A percentile compares a stretch with the other conserved stretches of the same genome.
Conservation (phyloP, 345 rosid species). For the Euphorbia tirucalli region DNA sequence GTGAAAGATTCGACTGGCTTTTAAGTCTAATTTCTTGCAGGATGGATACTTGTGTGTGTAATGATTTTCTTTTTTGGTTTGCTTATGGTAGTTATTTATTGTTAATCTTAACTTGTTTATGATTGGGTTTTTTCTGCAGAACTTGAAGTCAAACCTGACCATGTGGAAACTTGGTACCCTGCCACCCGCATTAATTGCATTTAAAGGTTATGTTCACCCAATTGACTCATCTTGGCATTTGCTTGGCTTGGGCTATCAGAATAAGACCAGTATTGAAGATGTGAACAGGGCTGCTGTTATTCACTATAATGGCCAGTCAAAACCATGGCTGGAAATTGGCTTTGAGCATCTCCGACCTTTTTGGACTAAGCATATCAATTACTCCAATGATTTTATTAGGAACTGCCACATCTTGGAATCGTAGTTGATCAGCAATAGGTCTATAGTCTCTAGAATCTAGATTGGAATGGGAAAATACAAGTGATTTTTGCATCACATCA, state of each 20-base stretch:
- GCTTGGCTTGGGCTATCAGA: slow-evolving; percentile 98
- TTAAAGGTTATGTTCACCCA: slow-evolving; percentile 77
- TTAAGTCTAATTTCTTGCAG: neutral
- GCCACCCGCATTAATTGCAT: slow-evolving; percentile 97
- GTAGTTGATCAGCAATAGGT: slow-evolving; percentile 33
- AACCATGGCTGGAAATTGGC: slow-evolving; percentile 96
- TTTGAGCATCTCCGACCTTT: slow-evolving; percentile 96
- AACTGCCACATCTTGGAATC: slow-evolving; percentile 92
- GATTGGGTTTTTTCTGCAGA: slow-evolving; percentile 45
- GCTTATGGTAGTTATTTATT: neutral
- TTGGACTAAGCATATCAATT: slow-evolving; percentile 90
- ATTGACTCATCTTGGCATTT: slow-evolving; percentile 93
- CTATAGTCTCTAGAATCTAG: slow-evolving; percentile 31
- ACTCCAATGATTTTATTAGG: slow-evolving; percentile 84
- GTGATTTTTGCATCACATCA: slow-evolving; percentile 21
- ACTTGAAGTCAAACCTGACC: slow-evolving; percentile 80
- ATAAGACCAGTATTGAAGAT: slow-evolving; percentile 55
- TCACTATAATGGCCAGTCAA: slow-evolving; percentile 95
- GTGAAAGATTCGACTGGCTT: neutral
- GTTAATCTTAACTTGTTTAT: neutral
- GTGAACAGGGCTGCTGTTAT: slow-evolving; percentile 84
- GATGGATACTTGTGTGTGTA: neutral
- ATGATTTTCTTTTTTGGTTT: neutral
- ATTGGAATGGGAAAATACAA: slow-evolving; percentile 25
- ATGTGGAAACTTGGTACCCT: slow-evolving; percentile 99